Percentiles rank a stretch among this genome's conserved stretches.
These are phyloP conservation scores for Calonectria ilicicola DNA, from an alignment of 2,329 filamentous ascomycete genomes.

Conservation along the genomic window DNA sequence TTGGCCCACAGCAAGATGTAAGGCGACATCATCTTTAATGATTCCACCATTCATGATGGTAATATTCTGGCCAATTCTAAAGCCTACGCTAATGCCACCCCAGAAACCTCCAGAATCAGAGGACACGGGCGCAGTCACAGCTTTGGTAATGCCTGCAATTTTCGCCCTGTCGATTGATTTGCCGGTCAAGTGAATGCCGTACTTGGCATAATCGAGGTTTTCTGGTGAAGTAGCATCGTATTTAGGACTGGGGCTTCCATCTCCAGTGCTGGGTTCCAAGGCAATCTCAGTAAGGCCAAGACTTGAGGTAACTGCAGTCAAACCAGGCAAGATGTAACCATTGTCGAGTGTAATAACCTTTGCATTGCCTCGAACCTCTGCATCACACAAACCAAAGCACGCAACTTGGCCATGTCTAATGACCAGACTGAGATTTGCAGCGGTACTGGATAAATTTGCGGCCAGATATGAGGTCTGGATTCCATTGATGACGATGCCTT, in stretches of 20 bases:
- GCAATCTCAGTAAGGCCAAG: background rate
- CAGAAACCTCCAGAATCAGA: background rate
- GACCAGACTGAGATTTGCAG: background rate
- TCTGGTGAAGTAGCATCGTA: slow-evolving; percentile 22
- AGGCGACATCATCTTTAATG: background rate
- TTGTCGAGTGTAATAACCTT: background rate
- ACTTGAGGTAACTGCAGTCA: background rate
- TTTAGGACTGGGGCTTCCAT: slow-evolving; percentile 45
- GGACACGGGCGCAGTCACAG: background rate
- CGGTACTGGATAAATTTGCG: background rate
- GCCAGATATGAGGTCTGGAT: background rate
- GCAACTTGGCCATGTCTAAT: background rate
- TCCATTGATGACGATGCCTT: background rate
- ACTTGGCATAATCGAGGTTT: background rate
- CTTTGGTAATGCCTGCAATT: background rate
- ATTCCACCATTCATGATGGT: background rate
- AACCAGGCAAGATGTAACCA: background rate
- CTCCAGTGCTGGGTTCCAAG: background rate
- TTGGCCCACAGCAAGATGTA: background rate
- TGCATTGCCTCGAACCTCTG: background rate
- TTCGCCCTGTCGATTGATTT: background rate
- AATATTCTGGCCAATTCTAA: slow-evolving; percentile 32
- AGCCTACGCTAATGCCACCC: slow-evolving; percentile 60
- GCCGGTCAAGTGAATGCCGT: background rate
- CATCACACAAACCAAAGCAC: background rate